Base-by-base conservation (phyloP, 495 filamentous ascomycete genomes). In the Lasiosphaeris hirsuta region DNA sequence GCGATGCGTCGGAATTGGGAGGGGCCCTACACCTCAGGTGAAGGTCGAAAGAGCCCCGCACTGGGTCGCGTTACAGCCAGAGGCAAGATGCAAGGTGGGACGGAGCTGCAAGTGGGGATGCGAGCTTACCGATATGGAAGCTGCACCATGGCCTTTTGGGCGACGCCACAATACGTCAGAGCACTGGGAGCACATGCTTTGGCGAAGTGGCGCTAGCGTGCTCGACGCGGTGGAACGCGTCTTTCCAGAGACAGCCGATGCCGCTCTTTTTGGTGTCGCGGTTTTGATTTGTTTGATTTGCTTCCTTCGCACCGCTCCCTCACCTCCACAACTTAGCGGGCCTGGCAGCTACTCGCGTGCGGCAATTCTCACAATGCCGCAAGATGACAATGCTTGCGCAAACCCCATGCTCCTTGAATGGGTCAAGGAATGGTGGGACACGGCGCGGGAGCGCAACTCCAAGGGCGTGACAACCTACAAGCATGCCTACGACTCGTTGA, bases 351-450 rank as follows among this genome's bases (percentile, higher is more conserved):
- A 30, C 23, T 30, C 23, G 23, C 23, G 23, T 30, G 23, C 23
- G 23, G 23, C 23, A 2, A 5, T 30, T 30, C 23, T 30, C 23
- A 30, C 38, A 15, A 55, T 45, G 43, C 41, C 53, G 23, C 23
- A 30, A 30, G 23, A 30, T 1, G 7, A 59, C n/a, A 63, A 62
- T 13, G 51, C 64, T 17, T 87, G 84, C 61, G 83, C 86, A 15
- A 95, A 95, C 64, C 87, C 90, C 10, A 75, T 92, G 34, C 79
- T 92, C 4, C 77, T 92, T 45, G 71, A 73, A 54, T 95, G 87
- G 84, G 82, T 95, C 51, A 84, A 86, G 58, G 88, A 92, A 75
- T 92, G 88, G 87, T 80, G 86, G 41, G 88, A 92, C n/a, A 69
- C 79, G 18, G 90, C 88, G 0, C 78, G 81, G 43, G 84, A 90